A percentile compares a stretch with the other conserved stretches of the same genome.
Conservation (phyloP, 2,329 filamentous ascomycete genomes). For the Verticillium isaacii region DNA sequence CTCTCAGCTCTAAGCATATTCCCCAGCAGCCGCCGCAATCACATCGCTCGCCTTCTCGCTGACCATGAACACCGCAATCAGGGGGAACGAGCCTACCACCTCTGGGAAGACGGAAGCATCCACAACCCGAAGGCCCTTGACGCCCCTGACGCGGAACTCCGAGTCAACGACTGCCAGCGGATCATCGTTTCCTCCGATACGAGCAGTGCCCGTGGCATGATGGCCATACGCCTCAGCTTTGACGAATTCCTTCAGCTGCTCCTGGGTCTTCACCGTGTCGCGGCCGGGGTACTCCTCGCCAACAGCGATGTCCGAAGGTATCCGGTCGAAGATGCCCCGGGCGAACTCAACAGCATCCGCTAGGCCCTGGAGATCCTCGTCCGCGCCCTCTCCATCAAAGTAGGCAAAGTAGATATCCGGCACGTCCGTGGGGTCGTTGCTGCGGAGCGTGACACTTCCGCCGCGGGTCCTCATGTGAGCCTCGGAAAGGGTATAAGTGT, state of each 20-base stretch:
- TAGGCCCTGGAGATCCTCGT: slow-evolving; percentile 37
- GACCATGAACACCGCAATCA: slow-evolving; percentile 20
- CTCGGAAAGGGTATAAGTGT: slow-evolving; percentile 42
- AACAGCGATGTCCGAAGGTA: slow-evolving; percentile 26
- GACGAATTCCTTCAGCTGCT: slow-evolving; percentile 40
- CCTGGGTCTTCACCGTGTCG: slow-evolving; percentile 31
- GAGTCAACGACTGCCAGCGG: slow-evolving; percentile 46
- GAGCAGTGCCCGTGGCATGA: slow-evolving; percentile 49
- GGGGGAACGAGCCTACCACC: slow-evolving; percentile 21
- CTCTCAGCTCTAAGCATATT: too few species aligned
- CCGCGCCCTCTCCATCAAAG: slow-evolving; percentile 27
- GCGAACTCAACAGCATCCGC: slow-evolving; percentile 32
- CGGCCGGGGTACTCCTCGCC: slow-evolving; percentile 24
- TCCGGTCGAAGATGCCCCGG: slow-evolving; percentile 25
- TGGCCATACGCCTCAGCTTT: slow-evolving; percentile 49
- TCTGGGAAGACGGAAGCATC: slow-evolving; percentile 50
- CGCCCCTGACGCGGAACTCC: slow-evolving; percentile 49
- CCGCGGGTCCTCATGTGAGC: slow-evolving; percentile 43
- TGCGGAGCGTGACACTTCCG: slow-evolving; percentile 51
- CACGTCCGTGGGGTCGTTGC: slow-evolving; percentile 51
- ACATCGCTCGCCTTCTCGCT: slow-evolving; percentile 19
- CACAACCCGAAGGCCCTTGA: slow-evolving; percentile 49
- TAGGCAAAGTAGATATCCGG: slow-evolving; percentile 57
- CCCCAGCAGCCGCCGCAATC: too few species aligned
- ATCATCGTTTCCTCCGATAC: slow-evolving; percentile 50